These are phyloP conservation scores for Hortaea werneckii DNA, from an alignment of 2,329 filamentous ascomycete species.

Conservation along the genomic window DNA sequence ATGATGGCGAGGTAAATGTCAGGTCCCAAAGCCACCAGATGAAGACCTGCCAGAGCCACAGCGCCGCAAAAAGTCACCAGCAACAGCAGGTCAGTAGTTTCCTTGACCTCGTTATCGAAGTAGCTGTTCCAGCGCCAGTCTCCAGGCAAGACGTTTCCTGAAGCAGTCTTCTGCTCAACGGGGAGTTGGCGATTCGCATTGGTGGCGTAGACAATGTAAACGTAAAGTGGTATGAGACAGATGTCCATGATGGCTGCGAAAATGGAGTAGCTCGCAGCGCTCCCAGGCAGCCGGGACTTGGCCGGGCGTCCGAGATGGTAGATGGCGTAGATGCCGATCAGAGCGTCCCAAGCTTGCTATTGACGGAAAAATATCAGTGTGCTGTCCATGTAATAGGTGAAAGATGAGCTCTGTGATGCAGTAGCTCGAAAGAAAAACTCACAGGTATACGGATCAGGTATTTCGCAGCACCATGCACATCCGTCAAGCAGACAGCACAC, in stretches of 20 bases:
- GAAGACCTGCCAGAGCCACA: constrained; percentile 54
- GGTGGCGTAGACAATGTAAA: constrained; percentile 47
- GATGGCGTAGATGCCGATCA: constrained; percentile 64
- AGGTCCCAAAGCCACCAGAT: constrained; percentile 58
- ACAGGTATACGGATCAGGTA: constrained; percentile 23
- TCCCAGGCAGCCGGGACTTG: constrained; percentile 61
- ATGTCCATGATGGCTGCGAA: constrained; percentile 68
- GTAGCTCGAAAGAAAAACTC: constrained; percentile 2
- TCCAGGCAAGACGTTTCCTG: constrained; percentile 19
- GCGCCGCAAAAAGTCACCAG: constrained; percentile 57
- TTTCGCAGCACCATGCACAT: constrained; percentile 11
- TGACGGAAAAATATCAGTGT: constrained; percentile 11
- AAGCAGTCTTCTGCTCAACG: constrained; percentile 1
- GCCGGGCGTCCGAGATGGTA: constrained; percentile 68
- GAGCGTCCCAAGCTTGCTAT: constrained; percentile 64
- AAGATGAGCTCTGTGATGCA: background rate
- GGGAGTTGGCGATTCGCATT: constrained; percentile 32
- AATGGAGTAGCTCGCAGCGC: constrained; percentile 78
- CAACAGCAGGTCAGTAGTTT: constrained; percentile 49
- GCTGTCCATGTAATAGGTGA: background rate
- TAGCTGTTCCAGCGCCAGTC: constrained; percentile 57
- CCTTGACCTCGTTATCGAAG: constrained; percentile 42
- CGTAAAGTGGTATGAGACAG: constrained; percentile 53
- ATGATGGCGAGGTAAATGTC: constrained; percentile 66
- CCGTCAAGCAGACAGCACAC: constrained; percentile 64